Base-by-base conservation (phyloP, 768 basidiomycete species). In the Sporobolomyces roseus region DNA sequence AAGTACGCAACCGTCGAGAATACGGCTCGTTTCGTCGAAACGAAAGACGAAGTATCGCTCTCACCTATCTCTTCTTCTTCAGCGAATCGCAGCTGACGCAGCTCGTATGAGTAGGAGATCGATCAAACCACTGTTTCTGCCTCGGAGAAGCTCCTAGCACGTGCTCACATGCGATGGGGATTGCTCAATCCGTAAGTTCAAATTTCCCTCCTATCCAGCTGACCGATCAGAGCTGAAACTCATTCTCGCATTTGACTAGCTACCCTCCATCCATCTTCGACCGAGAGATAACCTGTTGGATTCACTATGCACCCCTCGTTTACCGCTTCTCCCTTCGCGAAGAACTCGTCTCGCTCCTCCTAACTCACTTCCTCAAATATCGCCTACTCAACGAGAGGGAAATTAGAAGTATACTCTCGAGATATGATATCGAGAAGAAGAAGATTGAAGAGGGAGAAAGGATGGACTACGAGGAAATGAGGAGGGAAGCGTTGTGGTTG, bases 141-240 rank as follows among this genome's bases (percentile, higher is more conserved):
- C 2, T 23, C 21, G 7, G 56, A 65, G 23, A 59, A 43, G 10
- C 29, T 65, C 7, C 35, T 65, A 23, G 30, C 35, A 2, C 56
- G 64, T 10, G 32, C 19, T 23, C 32, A 59, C 30, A 45, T 33
- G 32, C 49, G 65, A 9, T 59, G 48, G 52, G 21, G n/a, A 16
- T 23, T 66, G 5, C n/a, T 66, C 38, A 66, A 66, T 50, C 59
- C 65, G 65, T 66, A 2, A 56, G 65, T 36, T 49, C 36, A n/a
- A n/a, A n/a, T n/a, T 52, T n/a, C 16, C 19, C 12, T 35, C 16
- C n/a, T 19, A 21, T n/a, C 25, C 10, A 3, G 13, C 13, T 19
- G 16, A n/a, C 35, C 27, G 45, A 41, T n/a, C n/a, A 41, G 5
- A 13, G 7, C 35, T 2, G 32, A 50, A 4, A 17, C 29, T 29